A percentile compares a stretch with the other conserved stretches of the same genome.
Evolutionary conservation across 2,329 filamentous ascomycete genomes (phyloP).

Genomic region (Diaporthe sp.): DNA sequence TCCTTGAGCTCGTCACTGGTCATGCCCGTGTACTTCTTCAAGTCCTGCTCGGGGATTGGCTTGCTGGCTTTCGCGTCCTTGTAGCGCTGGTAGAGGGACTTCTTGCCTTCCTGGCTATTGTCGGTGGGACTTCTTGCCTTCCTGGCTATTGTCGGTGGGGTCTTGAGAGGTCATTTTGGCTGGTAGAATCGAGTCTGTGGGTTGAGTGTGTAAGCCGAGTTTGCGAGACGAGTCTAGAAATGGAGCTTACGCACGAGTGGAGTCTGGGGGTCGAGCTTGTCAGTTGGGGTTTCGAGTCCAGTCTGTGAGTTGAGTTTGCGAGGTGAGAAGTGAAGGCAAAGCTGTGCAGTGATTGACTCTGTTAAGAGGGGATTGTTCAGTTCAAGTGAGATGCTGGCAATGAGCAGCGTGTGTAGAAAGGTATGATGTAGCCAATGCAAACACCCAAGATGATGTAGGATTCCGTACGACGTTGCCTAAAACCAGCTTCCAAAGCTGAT

Average conservation of each 20-base stretch:
- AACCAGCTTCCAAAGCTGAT: neutral
- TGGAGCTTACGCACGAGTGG: neutral
- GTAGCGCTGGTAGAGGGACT: slow-evolving; percentile 45
- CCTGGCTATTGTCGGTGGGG: neutral
- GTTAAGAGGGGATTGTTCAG: neutral
- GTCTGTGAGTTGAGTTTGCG: neutral
- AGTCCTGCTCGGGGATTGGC: slow-evolving; percentile 44
- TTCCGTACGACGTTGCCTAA: neutral
- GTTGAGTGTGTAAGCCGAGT: neutral
- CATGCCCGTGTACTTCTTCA: slow-evolving; percentile 41
- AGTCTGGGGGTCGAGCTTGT: no score
- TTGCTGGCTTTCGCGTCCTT: slow-evolving; percentile 43
- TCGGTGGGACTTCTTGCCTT: slow-evolving; percentile 40
- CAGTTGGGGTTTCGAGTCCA: neutral
- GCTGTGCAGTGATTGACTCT: neutral
- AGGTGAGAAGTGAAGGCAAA: neutral
- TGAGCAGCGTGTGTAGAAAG: neutral
- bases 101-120: slow-evolving; percentile 23
- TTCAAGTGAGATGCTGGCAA: neutral
- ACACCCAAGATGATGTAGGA: neutral
- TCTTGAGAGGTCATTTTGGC: neutral
- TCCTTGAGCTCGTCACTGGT: slow-evolving; percentile 29
- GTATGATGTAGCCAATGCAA: neutral
- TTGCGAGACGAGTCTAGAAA: neutral
- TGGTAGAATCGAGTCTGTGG: neutral